Conservation (phyloP, 2,329 filamentous ascomycete genomes). For the Phaeosphaeria sp. region DNA sequence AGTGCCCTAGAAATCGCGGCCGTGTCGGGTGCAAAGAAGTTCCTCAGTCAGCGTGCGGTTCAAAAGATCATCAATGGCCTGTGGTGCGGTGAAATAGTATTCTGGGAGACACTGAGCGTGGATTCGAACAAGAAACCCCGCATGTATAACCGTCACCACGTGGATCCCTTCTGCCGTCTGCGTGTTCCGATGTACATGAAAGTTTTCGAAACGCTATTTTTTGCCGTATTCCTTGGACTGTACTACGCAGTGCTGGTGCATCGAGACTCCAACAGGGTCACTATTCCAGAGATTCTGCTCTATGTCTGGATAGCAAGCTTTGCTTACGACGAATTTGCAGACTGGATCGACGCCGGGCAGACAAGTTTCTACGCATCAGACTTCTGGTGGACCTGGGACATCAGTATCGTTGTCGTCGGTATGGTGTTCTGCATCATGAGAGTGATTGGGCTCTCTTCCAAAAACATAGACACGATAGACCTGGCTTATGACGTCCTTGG, state of each 20-base stretch:
- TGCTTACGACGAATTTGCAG: slow-evolving; percentile 77
- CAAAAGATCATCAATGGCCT: slow-evolving; percentile 85
- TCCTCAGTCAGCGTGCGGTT: slow-evolving; percentile 79
- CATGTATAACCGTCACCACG: slow-evolving; percentile 68
- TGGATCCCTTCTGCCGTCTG: slow-evolving; percentile 66
- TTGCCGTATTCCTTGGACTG: slow-evolving; percentile 74
- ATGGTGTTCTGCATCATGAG: slow-evolving; percentile 73
- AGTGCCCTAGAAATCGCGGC: slow-evolving; percentile 89
- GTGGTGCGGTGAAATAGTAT: slow-evolving; percentile 82
- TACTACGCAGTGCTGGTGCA: slow-evolving; percentile 89
- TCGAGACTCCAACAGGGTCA: slow-evolving; percentile 70
- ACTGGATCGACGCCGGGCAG: slow-evolving; percentile 82
- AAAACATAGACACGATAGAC: slow-evolving; percentile 71
- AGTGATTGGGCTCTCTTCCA: slow-evolving; percentile 68
- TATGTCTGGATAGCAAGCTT: slow-evolving; percentile 90
- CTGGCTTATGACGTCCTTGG: slow-evolving; percentile 88
- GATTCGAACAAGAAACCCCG: slow-evolving; percentile 77
- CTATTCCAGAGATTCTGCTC: slow-evolving; percentile 72
- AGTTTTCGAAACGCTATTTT: slow-evolving; percentile 83
- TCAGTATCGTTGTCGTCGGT: slow-evolving; percentile 73
- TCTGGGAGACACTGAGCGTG: slow-evolving; percentile 81
- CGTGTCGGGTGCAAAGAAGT: slow-evolving; percentile 82
- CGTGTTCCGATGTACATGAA: slow-evolving; percentile 86
- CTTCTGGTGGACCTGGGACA: slow-evolving; percentile 44
- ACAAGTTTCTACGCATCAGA: slow-evolving; percentile 64